Conservation (phyloP, 495 filamentous ascomycete genomes). For the Paragyromitra xinjiangensis region DNA sequence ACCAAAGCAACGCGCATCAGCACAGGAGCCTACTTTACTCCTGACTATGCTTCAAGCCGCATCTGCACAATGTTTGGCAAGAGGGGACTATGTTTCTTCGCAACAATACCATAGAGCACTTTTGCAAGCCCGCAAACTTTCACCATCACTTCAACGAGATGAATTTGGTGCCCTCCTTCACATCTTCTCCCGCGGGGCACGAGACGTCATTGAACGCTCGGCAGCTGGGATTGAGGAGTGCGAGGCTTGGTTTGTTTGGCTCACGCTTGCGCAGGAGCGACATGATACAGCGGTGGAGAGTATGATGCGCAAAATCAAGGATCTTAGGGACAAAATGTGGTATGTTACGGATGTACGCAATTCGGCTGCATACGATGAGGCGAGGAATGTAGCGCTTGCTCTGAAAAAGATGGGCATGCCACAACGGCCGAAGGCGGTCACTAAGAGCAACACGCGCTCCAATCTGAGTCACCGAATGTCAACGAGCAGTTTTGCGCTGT, state of each 20-base stretch:
- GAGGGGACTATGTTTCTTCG: slow-evolving; percentile 74
- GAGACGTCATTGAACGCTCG: slow-evolving; percentile 72
- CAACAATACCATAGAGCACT: slow-evolving; percentile 75
- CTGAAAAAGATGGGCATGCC: slow-evolving; percentile 89
- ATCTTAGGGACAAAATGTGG: slow-evolving; percentile 95
- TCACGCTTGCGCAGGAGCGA: slow-evolving; percentile 75
- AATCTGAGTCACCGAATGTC: slow-evolving; percentile 64
- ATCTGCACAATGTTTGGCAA: slow-evolving; percentile 70
- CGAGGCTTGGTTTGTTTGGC: slow-evolving; percentile 79
- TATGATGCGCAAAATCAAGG: slow-evolving; percentile 73
- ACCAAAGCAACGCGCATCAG: slow-evolving; percentile 48
- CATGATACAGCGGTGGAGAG: slow-evolving; percentile 71
- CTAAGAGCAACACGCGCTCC: slow-evolving; percentile 63
- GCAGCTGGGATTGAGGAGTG: slow-evolving; percentile 75
- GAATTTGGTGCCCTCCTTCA: slow-evolving; percentile 74
- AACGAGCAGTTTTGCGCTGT: slow-evolving; percentile 75
- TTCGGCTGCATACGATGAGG: slow-evolving; percentile 88
- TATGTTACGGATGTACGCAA: slow-evolving; percentile 96
- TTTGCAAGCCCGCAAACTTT: slow-evolving; percentile 70
- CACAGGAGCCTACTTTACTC: slow-evolving; percentile 63
- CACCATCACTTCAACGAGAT: slow-evolving; percentile 70
- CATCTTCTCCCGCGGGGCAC: slow-evolving; percentile 73
- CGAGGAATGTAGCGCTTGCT: slow-evolving; percentile 83
- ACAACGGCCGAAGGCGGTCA: slow-evolving; percentile 64
- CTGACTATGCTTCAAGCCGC: slow-evolving; percentile 76